These are phyloP conservation scores for Geotrichum cucujoidarum DNA, from an alignment of 1,139 yeast genomes.

Conservation along the genomic window DNA sequence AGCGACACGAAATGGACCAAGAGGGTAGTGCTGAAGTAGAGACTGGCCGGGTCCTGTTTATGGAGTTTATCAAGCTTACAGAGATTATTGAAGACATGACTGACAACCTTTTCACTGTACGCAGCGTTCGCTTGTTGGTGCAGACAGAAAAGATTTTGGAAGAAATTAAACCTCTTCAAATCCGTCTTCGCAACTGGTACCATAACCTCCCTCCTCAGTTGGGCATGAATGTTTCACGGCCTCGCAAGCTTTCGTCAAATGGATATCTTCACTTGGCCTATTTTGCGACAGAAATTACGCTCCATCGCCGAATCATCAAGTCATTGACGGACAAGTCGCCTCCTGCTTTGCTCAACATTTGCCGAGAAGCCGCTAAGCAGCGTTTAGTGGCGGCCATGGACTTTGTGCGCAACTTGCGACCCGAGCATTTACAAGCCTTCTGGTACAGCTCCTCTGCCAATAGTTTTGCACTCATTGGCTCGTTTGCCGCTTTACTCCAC, in stretches of 20 bases:
- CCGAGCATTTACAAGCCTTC: conserved; percentile 78
- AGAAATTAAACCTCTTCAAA: conserved; percentile 79
- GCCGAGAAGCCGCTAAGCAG: conserved; percentile 80
- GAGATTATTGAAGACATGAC: conserved; percentile 68
- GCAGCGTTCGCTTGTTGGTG: conserved; percentile 52
- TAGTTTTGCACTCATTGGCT: conserved; percentile 74
- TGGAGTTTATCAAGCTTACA: conserved; percentile 62
- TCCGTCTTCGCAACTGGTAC: conserved; percentile 76
- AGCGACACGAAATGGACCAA: conserved; percentile 42
- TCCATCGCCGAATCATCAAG: conserved; percentile 74
- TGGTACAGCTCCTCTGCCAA: conserved; percentile 83
- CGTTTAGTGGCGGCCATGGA: conserved; percentile 77
- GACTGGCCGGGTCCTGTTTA: conserved; percentile 66
- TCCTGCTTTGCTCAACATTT: conserved; percentile 60
- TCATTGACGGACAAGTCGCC: conserved; percentile 37
- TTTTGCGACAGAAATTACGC: conserved; percentile 79
- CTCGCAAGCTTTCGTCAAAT: conserved; percentile 43
- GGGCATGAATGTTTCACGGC: conserved; percentile 47
- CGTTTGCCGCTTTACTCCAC: conserved; percentile 73
- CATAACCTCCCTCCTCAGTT: conserved; percentile 67
- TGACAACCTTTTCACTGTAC: conserved; percentile 64
- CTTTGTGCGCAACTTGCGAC: conserved; percentile 66
- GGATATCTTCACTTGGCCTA: conserved; percentile 80
- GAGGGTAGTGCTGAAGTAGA: conserved; percentile 57
- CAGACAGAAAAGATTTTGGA: conserved; percentile 62